A percentile compares a stretch with the other conserved stretches of the same genome.
Conservation (phyloP, 78 protist genomes). For the Dictyostelium brefeldianum region DNA sequence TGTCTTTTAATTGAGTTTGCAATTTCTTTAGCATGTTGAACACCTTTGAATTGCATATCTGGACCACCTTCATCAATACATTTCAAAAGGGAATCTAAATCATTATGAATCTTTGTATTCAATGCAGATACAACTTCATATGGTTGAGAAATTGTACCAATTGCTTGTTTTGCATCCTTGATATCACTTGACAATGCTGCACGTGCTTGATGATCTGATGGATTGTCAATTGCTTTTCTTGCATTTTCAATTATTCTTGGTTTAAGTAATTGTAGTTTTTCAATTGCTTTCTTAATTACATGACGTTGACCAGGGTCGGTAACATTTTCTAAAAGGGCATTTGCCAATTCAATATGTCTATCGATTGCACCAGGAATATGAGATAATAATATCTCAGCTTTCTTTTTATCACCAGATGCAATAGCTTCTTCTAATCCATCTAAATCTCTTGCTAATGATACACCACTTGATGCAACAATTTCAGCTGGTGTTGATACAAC, state of each 20-base stretch:
- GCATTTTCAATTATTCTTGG: slow-evolving; percentile 66
- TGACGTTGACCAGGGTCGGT: slow-evolving; percentile 60
- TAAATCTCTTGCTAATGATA: slow-evolving; percentile 37
- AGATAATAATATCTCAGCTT: slow-evolving; percentile 30
- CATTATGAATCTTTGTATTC: slow-evolving; percentile 58
- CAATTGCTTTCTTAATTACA: slow-evolving; percentile 55
- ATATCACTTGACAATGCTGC: neutral
- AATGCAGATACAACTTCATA: slow-evolving; percentile 59
- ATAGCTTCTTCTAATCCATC: slow-evolving; percentile 63
- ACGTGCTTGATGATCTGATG: slow-evolving; percentile 52
- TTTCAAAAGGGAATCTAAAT: slow-evolving; percentile 21
- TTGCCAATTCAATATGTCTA: slow-evolving; percentile 61
- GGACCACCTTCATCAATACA: slow-evolving; percentile 75
- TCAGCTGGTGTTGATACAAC: slow-evolving; percentile 57
- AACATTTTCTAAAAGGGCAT: slow-evolving; percentile 24
- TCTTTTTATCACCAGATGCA: slow-evolving; percentile 35
- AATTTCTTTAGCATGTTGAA: slow-evolving; percentile 77
- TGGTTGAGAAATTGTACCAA: slow-evolving; percentile 36
- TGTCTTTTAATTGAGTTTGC: slow-evolving; percentile 63
- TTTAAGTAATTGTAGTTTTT: slow-evolving; percentile 17
- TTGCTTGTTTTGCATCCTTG: slow-evolving; percentile 63
- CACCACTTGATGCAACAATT: slow-evolving; percentile 75
- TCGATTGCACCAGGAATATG: slow-evolving; percentile 47
- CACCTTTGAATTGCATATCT: slow-evolving; percentile 76
- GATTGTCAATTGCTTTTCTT: slow-evolving; percentile 28